Conservation (phyloP, 2,329 filamentous ascomycete genomes). For the Xylariaceae sp. region DNA sequence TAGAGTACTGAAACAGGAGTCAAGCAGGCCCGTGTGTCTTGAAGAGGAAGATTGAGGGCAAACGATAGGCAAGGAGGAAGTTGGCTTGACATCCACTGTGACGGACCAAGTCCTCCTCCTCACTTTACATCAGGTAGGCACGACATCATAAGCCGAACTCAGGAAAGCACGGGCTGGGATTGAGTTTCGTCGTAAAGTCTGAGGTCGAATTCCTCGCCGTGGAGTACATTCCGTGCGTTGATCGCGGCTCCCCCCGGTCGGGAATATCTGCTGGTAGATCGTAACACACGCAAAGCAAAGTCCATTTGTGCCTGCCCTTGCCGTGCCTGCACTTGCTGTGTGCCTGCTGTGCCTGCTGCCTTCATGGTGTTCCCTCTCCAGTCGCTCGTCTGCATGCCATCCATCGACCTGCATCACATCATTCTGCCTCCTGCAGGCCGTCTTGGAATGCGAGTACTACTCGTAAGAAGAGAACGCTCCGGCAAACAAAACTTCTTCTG, state of each 20-base stretch:
- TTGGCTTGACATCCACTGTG: too few relatives aligned
- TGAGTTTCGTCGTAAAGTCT: too few relatives aligned
- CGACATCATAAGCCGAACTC: background rate
- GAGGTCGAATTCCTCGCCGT: background rate
- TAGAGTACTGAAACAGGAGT: too few relatives aligned
- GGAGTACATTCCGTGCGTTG: background rate
- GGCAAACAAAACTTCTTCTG: background rate
- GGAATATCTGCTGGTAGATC: background rate
- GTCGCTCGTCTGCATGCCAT: background rate
- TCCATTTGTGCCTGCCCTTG: background rate
- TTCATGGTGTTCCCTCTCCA: background rate
- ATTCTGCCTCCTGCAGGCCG: background rate
- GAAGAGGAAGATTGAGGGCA: too few relatives aligned
- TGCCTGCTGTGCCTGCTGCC: background rate
- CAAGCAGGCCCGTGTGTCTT: too few relatives aligned
- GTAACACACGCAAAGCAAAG: background rate
- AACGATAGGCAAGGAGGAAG: too few relatives aligned
- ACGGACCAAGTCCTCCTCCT: too few relatives aligned
- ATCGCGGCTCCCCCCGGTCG: conserved; percentile 1
- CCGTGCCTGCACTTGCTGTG: background rate
- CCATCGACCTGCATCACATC: conserved; percentile 1
- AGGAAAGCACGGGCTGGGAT: background rate
- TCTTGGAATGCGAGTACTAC: background rate
- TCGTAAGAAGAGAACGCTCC: background rate
- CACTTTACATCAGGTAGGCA: too few relatives aligned